Evolutionary conservation across 176 grass and related monocot species (phyloP).

Genomic region (bread wheat (Triticum aestivum)): DNA sequence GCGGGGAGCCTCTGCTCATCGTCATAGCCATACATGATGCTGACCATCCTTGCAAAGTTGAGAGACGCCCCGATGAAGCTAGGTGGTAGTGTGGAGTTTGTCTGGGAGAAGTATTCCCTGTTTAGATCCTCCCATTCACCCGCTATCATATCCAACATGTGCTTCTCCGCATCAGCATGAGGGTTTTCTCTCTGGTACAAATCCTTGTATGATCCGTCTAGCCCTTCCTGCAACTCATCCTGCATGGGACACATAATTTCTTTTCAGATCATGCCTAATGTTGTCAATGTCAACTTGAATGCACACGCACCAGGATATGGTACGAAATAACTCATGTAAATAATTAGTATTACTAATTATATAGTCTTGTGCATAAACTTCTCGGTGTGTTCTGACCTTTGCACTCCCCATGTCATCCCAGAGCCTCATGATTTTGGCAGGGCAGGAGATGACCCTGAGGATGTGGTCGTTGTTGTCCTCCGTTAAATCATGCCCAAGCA

Average conservation of each 20-base stretch:
- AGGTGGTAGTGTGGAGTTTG: slow-evolving; percentile 23
- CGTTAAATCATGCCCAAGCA: slow-evolving; percentile 44
- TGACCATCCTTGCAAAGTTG: slow-evolving; percentile 54
- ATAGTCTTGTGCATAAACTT: not conserved
- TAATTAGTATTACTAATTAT: too few species aligned
- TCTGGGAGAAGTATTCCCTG: slow-evolving; percentile 33
- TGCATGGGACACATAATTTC: not conserved
- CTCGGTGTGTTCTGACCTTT: slow-evolving; percentile 4
- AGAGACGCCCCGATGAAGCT: slow-evolving; percentile 14
- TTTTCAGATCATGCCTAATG: not conserved
- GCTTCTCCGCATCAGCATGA: slow-evolving; percentile 6
- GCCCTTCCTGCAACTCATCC: slow-evolving; percentile 62
- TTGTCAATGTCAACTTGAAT: not conserved
- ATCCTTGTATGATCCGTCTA: slow-evolving; percentile 60
- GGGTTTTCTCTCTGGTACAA: slow-evolving; percentile 66
- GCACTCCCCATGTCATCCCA: slow-evolving; percentile 75
- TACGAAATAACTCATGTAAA: not conserved
- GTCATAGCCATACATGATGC: slow-evolving; percentile 59
- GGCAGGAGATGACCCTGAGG: slow-evolving; percentile 27
- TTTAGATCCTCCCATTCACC: slow-evolving; percentile 73
- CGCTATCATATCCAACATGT: slow-evolving; percentile 43
- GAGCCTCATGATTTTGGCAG: slow-evolving; percentile 57
- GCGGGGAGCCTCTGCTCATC: slow-evolving; percentile 22
- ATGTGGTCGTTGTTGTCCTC: not conserved
- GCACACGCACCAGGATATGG: not conserved